Conservation (phyloP, 768 basidiomycete genomes). For the Collybia sp. region DNA sequence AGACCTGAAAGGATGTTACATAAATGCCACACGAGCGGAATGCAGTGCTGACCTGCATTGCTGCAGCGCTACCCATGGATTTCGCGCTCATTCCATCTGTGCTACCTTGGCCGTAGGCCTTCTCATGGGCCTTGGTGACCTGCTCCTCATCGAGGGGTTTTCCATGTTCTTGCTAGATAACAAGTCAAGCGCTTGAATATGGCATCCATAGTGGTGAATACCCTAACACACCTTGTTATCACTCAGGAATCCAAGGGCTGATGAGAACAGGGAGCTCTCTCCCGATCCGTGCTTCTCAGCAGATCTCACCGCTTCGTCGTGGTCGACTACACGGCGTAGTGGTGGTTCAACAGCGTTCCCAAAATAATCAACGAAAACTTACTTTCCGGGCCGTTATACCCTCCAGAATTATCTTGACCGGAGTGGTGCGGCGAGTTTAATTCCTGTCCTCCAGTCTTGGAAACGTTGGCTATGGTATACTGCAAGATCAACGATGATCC, state of each 20-base stretch:
- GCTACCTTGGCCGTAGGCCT: constrained; percentile 54
- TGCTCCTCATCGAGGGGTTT: constrained; percentile 64
- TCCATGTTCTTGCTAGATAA: constrained; percentile 41
- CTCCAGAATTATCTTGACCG: constrained; percentile 14
- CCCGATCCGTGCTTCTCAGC: constrained; percentile 56
- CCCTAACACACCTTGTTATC: constrained; percentile 39
- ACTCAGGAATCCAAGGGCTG: constrained; percentile 47
- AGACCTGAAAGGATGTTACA: constrained; percentile 31
- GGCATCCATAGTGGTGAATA: background rate
- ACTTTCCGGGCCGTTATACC: constrained; percentile 22
- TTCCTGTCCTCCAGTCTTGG: constrained; percentile 61
- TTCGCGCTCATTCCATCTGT: constrained; percentile 51
- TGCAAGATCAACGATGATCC: constrained; percentile 11
- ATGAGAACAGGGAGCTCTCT: constrained; percentile 50
- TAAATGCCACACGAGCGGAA: background rate
- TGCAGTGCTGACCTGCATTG: constrained; percentile 48
- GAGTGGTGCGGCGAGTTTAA: constrained; percentile 54
- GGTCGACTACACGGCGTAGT: constrained; percentile 42
- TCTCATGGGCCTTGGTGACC: constrained; percentile 54
- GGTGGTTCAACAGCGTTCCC: background rate
- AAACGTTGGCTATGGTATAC: constrained; percentile 30
- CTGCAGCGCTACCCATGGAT: constrained; percentile 73
- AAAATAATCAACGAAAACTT: constrained; percentile 10
- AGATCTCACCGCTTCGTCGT: constrained; percentile 52
- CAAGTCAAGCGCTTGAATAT: background rate